Conservation (phyloP, 106 monocot genomes). For the Dendrobium catenatum region DNA sequence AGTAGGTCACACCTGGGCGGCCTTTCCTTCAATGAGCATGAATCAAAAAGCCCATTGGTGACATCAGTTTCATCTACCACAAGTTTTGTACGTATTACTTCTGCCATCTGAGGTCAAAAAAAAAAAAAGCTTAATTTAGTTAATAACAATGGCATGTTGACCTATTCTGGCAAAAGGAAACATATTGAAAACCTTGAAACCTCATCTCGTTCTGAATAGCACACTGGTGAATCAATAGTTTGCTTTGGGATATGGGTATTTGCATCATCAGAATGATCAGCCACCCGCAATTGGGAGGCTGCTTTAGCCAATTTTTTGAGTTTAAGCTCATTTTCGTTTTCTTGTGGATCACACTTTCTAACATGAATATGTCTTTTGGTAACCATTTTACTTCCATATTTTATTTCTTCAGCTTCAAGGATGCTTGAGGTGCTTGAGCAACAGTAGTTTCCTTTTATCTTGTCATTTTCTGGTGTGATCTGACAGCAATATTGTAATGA, state of each 20-base stretch:
- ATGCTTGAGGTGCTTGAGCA: background rate
- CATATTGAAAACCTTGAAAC: no score
- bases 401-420: background rate
- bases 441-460: background rate
- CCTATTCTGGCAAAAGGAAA: no score
- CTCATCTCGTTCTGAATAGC: no score
- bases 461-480: background rate
- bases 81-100: background rate
- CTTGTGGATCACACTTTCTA: background rate
- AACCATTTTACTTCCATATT: background rate
- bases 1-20: background rate
- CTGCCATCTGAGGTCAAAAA: background rate
- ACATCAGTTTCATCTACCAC: background rate
- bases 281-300: constrained; percentile 5
- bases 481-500: background rate
- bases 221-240: no score
- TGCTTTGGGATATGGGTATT: no score
- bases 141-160: no score
- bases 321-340: constrained; percentile 18
- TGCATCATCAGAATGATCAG: no score
- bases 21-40: background rate
- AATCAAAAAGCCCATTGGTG: background rate
- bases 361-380: background rate
- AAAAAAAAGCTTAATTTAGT: no score
- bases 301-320: constrained; percentile 27